phyloP scores from a whole-genome alignment of 2,329 filamentous ascomycete genomes.

The Claviceps sp. region DNA sequence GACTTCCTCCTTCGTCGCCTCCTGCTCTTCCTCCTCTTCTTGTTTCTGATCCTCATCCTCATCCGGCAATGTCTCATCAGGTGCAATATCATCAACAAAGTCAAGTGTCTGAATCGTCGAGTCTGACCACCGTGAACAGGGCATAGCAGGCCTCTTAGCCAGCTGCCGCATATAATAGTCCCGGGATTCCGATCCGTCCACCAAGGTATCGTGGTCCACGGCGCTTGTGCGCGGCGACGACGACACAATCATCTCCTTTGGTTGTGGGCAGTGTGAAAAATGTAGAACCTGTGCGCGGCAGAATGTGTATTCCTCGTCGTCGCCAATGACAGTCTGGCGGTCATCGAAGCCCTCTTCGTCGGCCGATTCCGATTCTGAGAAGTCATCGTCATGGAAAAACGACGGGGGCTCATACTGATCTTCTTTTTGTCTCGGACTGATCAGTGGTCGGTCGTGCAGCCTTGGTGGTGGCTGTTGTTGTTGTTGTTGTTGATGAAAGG shows the following conservation, averaged over 20 bases:
- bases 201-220: neutral
- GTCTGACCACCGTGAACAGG: slow-evolving; percentile 28
- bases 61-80: slow-evolving; percentile 9
- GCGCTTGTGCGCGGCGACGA: slow-evolving; percentile 10
- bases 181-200: slow-evolving; percentile 11
- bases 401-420: slow-evolving; percentile 11
- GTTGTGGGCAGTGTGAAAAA: neutral
- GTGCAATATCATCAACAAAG: slow-evolving; percentile 6
- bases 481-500: slow-evolving; percentile 10
- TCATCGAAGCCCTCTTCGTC: slow-evolving; percentile 12
- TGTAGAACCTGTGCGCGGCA: slow-evolving; percentile 3
- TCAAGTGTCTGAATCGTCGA: slow-evolving; percentile 24
- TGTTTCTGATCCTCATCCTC: neutral
- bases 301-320: slow-evolving; percentile 7
- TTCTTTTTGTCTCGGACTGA: slow-evolving; percentile 9
- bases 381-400: slow-evolving; percentile 16
- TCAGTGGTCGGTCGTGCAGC: slow-evolving; percentile 23
- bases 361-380: neutral
- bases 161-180: slow-evolving; percentile 23
- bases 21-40: neutral
- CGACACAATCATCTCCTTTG: slow-evolving; percentile 18
- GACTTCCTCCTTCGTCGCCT: neutral
- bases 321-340: slow-evolving; percentile 10
- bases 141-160: slow-evolving; percentile 17
- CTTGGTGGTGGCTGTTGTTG: slow-evolving; percentile 19